Evolutionary conservation across 345 rosid species (phyloP).

Genomic region (Angophora floribunda): DNA sequence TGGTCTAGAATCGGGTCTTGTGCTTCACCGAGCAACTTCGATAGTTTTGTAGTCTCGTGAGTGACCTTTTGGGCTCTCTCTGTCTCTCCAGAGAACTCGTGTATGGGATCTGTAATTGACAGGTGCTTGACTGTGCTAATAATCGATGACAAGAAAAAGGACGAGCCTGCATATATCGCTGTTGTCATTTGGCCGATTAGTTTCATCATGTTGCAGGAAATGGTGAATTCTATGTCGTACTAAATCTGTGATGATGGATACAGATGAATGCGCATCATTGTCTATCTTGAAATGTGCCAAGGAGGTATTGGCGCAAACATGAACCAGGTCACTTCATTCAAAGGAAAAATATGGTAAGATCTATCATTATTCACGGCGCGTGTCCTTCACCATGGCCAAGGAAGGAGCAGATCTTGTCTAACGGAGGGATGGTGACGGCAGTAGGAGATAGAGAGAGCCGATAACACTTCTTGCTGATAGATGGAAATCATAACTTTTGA

Average conservation of each 20-base stretch:
- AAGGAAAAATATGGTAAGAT: no score
- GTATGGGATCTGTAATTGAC: not conserved
- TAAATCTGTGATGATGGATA: not conserved
- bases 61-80: not conserved
- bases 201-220: not conserved
- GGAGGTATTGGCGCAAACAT: not conserved
- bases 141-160: not conserved
- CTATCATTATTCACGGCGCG: not conserved
- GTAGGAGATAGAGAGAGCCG: not conserved
- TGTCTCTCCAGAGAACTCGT: not conserved
- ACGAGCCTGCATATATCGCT: not conserved
- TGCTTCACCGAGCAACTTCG: not conserved
- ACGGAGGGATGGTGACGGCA: not conserved
- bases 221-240: not conserved
- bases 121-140: not conserved
- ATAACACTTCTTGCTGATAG: not conserved
- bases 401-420: not conserved
- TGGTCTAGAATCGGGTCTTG: not conserved
- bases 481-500: not conserved
- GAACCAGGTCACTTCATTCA: not conserved
- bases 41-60: not conserved
- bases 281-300: not conserved
- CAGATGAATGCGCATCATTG: not conserved
- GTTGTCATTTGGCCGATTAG: not conserved
- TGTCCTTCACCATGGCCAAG: not conserved